These are phyloP conservation scores for Fusarium pseudonygamai DNA, from an alignment of 2,329 filamentous ascomycete genomes.

Conservation along the genomic window DNA sequence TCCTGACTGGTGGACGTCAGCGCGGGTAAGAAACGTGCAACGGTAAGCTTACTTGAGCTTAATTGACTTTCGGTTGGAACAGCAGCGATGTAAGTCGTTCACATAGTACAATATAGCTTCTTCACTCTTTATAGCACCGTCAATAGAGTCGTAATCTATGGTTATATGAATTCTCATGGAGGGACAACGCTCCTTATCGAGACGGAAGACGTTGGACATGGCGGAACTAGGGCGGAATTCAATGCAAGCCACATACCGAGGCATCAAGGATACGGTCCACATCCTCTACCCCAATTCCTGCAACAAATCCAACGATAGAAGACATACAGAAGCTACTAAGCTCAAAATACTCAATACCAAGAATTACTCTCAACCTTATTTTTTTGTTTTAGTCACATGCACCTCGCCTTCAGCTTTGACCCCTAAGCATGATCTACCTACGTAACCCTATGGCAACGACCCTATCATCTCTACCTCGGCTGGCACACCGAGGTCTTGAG, in stretches of 20 bases:
- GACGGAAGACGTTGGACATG: background rate
- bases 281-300: background rate
- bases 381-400: background rate
- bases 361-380: background rate
- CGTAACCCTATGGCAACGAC: background rate
- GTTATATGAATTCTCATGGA: background rate
- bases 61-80: background rate
- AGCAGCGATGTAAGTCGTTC: background rate
- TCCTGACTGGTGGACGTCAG: slow-evolving; percentile 4
- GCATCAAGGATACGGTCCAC: background rate
- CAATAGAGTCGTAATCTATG: background rate
- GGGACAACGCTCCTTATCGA: background rate
- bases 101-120: background rate
- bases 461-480: background rate
- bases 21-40: slow-evolving; percentile 1
- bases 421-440: background rate
- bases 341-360: background rate
- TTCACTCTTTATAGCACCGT: fast-evolving
- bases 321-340: background rate
- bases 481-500: slow-evolving; percentile 5
- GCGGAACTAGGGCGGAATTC: background rate
- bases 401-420: background rate
- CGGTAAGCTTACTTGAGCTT: slow-evolving; percentile 7
- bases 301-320: background rate
- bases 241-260: background rate